These are phyloP conservation scores for Periconia sp. DNA, from an alignment of 2,329 filamentous ascomycete genomes.

Conservation along the genomic window DNA sequence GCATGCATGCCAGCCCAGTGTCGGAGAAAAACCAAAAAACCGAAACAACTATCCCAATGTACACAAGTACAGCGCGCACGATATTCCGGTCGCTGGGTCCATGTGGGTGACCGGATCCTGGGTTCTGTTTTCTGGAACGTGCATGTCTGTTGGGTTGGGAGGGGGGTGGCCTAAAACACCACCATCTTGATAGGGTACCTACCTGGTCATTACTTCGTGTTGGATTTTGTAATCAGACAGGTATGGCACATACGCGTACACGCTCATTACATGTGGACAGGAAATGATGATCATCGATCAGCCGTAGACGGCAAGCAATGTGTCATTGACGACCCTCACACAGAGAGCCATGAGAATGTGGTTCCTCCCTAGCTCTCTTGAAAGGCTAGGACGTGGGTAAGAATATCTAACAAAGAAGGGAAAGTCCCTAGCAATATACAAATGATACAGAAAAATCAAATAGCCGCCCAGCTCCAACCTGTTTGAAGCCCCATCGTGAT, in stretches of 20 bases:
- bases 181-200: too few relatives aligned
- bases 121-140: too few relatives aligned
- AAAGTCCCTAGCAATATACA: constrained; percentile 1
- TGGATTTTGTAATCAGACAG: too few relatives aligned
- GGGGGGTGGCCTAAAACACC: too few relatives aligned
- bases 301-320: background rate
- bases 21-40: too few relatives aligned
- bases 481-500: background rate
- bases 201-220: too few relatives aligned
- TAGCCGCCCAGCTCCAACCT: background rate
- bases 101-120: too few relatives aligned
- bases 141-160: too few relatives aligned
- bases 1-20: too few relatives aligned
- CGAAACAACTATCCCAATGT: too few relatives aligned
- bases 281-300: background rate
- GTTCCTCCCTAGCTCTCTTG: background rate
- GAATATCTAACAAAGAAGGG: background rate
- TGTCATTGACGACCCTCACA: background rate
- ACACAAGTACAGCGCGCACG: too few relatives aligned
- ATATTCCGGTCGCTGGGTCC: too few relatives aligned
- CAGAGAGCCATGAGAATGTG: background rate
- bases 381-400: background rate
- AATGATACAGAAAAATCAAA: background rate
- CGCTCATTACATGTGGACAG: background rate
- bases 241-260: background rate